Evolutionary conservation across 2,329 filamentous ascomycete genomes (phyloP).

Genomic region (Bipolaris oryzae): DNA sequence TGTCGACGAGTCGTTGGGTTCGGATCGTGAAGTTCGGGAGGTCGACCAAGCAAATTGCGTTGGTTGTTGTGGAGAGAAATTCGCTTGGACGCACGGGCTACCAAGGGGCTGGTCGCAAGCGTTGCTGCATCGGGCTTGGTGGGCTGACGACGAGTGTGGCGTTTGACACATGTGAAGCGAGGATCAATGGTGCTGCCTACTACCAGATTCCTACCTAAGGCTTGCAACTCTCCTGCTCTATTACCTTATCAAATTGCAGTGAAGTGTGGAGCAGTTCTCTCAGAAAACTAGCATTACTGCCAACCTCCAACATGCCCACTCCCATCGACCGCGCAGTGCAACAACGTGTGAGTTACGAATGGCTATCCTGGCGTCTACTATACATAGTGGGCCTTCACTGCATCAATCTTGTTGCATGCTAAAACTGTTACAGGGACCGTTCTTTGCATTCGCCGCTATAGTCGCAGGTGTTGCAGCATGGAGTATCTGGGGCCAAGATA

Average conservation of each 20-base stretch:
- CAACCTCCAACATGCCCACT: conserved; percentile 52
- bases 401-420: conserved; percentile 2
- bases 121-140: conserved; percentile 29
- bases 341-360: conserved; percentile 48
- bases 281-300: neutral
- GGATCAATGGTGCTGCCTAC: conserved; percentile 20
- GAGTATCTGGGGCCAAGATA: conserved; percentile 82
- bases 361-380: conserved; percentile 28
- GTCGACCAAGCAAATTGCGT: conserved; percentile 8
- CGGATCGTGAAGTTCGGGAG: conserved; percentile 30
- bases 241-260: neutral
- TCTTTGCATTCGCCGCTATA: conserved; percentile 71
- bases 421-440: conserved; percentile 34
- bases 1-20: conserved; percentile 33
- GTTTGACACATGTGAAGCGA: conserved; percentile 4
- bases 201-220: conserved; percentile 1
- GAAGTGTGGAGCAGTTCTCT: neutral
- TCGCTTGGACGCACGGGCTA: conserved; percentile 46
- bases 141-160: conserved; percentile 37
- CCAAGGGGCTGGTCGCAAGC: conserved; percentile 29
- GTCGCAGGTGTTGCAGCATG: conserved; percentile 81
- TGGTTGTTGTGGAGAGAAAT: conserved; percentile 42
- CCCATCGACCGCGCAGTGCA: conserved; percentile 56
- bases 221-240: neutral
- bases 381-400: conserved; percentile 27